phyloP scores from a whole-genome alignment of 2,329 filamentous ascomycete genomes.

The Ophiostoma quercus region DNA sequence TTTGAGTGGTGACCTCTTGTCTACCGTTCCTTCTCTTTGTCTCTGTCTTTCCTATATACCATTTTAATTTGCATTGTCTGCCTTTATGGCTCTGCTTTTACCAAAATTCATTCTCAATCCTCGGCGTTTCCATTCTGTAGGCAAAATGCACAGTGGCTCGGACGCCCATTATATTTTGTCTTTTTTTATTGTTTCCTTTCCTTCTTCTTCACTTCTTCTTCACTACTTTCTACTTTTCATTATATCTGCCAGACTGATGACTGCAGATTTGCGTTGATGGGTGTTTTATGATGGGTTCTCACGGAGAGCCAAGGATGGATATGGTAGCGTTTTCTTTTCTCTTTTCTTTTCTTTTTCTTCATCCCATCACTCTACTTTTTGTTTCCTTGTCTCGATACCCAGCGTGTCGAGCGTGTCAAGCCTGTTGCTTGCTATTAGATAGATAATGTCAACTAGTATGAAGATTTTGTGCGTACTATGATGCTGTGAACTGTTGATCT shows the following conservation, averaged over 20 bases:
- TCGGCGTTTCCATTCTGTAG: neutral
- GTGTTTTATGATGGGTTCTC: neutral
- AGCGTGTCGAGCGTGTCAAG: neutral
- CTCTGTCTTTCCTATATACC: constrained; percentile 15
- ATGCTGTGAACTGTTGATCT: neutral
- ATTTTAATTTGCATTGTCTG: constrained; percentile 17
- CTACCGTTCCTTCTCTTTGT: neutral
- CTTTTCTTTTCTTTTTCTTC: neutral
- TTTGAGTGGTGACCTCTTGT: neutral
- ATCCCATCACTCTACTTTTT: neutral
- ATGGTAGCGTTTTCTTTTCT: constrained; percentile 3
- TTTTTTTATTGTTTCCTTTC: neutral
- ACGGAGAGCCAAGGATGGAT: neutral
- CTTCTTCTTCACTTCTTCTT: neutral
- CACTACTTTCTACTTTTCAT: neutral
- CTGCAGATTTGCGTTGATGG: neutral
- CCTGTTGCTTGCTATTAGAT: constrained; percentile 6
- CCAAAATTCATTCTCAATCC: constrained; percentile 12
- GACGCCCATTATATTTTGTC: neutral
- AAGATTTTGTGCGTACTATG: neutral
- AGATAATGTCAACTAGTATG: constrained; percentile 5
- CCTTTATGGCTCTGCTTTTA: neutral
- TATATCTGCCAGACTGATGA: neutral
- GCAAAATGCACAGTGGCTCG: constrained; percentile 8
- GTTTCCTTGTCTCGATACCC: constrained; percentile 5